phyloP scores from a whole-genome alignment of 2,329 filamentous ascomycete species.

The Alternaria dauci region DNA sequence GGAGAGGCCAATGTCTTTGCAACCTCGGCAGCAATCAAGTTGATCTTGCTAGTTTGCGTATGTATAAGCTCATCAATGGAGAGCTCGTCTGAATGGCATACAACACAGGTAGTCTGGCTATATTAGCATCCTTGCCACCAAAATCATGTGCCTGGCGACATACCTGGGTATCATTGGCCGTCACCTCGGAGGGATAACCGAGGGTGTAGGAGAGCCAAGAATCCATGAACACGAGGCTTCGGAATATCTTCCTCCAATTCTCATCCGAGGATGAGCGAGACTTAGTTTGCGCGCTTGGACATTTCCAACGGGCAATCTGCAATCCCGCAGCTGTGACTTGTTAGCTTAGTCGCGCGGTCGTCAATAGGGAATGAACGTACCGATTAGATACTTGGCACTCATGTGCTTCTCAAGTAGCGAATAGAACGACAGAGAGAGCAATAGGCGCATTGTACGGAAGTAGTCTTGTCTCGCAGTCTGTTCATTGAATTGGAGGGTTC shows the following conservation, averaged over 20 bases:
- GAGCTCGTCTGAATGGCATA: constrained; percentile 19
- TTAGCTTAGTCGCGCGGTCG: constrained; percentile 4
- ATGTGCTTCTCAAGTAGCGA: constrained; percentile 51
- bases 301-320: constrained; percentile 49
- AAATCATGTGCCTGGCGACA: not conserved
- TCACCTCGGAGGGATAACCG: constrained; percentile 46
- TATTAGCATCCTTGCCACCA: constrained; percentile 20
- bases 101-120: constrained; percentile 33
- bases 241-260: constrained; percentile 40
- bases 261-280: constrained; percentile 16
- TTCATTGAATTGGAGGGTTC: constrained; percentile 45
- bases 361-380: constrained; percentile 28
- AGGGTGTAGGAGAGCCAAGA: constrained; percentile 51
- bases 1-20: constrained; percentile 43
- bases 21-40: constrained; percentile 49
- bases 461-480: constrained; percentile 41
- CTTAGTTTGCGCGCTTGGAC: constrained; percentile 17
- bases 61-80: constrained; percentile 47
- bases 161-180: constrained; percentile 41
- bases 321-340: constrained; percentile 43
- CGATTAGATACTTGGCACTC: constrained; percentile 49
- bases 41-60: constrained; percentile 46
- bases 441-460: constrained; percentile 46
- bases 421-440: constrained; percentile 49
- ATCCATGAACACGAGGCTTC: constrained; percentile 52